Evolutionary conservation across 805 yeast genomes (phyloP), one percentile per base, ranked within the genome.

Genomic region (Scheffersomyces coipomensis): DNA sequence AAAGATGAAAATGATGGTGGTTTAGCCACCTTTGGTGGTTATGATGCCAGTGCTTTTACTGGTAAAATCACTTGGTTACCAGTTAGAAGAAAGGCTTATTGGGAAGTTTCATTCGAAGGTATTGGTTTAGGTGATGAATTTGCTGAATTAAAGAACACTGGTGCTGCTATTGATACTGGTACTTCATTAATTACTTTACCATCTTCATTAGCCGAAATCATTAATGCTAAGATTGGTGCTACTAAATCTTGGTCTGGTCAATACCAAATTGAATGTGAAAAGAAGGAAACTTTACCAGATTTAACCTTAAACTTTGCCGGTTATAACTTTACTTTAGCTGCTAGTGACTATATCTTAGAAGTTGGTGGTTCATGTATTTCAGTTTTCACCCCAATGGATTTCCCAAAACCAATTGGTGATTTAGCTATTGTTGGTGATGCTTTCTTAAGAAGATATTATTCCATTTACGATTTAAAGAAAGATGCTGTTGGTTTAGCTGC

Each of bases 131-230:
- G 99, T 56, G 86, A 85, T 51, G 96, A 93, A 70, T 86, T 78
- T 58, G 97, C 98, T 36, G 79, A 75, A 53, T 79, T 93, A 57
- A 78, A 76, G 51, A 72, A 71, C 57, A 83, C 89, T 46, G 99
- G 99, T 64, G 99, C 97, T 56, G 97, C 96, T 45, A 89, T 93
- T 60, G 99, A 93, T 67, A 93, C 99, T 42, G 99, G 99, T 69
- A 93, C 99, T 48, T 91, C 98, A 26, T 78, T 93, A 65, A 85
- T 93, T 65, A 89, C 96, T 35, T 76, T 93, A 60, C 99, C 99
- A 52, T 83, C 96, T 19, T 91, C 93, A 37, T 74, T 93, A 59
- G 98, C 99, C 35, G 99, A 93, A 73, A 86, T 93, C 55, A 73
- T 93, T 62, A 93, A 93, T 66, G 75, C 96, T 40, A 88, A 89